Base-by-base conservation (phyloP, 371 early-diverging fungal species). In the Mucor piriformis region DNA sequence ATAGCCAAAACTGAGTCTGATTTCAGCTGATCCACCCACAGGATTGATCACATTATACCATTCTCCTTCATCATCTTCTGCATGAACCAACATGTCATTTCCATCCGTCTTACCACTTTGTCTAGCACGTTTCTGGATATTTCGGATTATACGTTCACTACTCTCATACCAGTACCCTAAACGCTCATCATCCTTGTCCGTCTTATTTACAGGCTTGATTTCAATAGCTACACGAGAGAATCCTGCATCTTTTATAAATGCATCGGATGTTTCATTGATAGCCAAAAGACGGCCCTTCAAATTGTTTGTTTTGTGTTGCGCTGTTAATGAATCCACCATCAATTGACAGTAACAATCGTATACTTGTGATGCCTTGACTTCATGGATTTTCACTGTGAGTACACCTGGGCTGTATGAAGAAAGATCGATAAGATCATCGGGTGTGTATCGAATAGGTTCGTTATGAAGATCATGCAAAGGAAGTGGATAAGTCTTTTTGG, bases 161-260 rank as follows among this genome's bases (percentile, higher is more conserved):
- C 57, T 60, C 42, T 72, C 74, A 18, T 69, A 61, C 79, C 79
- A 79, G 24, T 79, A 76, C 0, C 62, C 73, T 23, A 74, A 24
- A 8, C 52, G 61, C 12, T 52, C 48, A 25, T 72, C 70, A 27
- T 73, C 69, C n/a, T 71, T 73, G 25, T 70, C 73, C 4, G 54
- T 64, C 0, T 46, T 23, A 20, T 57, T 35, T 6, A 64, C 59
- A 5, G 72, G 70, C 18, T 69, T 79, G 35, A 87, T 52, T 37
- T 77, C 65, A 37, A 87, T 73, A 1, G 75, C 72, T 13, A 87
- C 61, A 44, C 76, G 79, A n/a, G 86, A 79, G 20, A 81, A 83
- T 11, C 84, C 85, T 7, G 79, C 73, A 40, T 87, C 88, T 56
- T 85, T 85, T 29, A 87, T 69, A 58, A 85, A 83, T 0, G 84